Base-by-base conservation (phyloP, 371 early-diverging fungal genomes). In the Dentiscutata heterogama region DNA sequence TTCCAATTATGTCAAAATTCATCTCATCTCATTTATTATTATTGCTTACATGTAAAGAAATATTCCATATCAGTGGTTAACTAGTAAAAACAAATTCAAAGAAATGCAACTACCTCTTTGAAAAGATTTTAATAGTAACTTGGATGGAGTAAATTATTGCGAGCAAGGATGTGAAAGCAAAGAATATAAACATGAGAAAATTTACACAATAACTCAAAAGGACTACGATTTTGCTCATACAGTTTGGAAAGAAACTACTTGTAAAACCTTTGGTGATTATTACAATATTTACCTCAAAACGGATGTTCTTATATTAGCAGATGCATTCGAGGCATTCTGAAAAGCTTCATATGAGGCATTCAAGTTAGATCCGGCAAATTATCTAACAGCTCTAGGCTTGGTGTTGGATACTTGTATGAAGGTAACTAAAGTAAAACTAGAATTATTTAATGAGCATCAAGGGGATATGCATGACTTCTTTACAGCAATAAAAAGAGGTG, bases 361-460 rank as follows among this genome's bases (percentile, higher is more conserved):
- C 63, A 63, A 50, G 64, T 56, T 78, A 13, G 65, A 78, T 51
- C 64, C 51, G 7, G 78, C 78, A 25, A 78, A 78, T 64, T 78
- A 78, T 29, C 31, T 78, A 78, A 78, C 65, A 39, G 64, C 65
- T 27, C 78, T 51, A 31, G 63, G 16, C 0, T 58, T 64, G 11
- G 76, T 39, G 29, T 75, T 11, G 35, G 76, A 75, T 25, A 39
- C 42, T 3, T 31, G 39, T n/a, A 75, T 58, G 60, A 75, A 75
- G 51, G 64, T 78, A 27, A 78, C 64, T 25, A 78, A 78, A 51
- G 65, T 78, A 27, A 78, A 78, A 29, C 13, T 78, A 50, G 78
- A 78, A 65, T n/a, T 78, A 27, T 78, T 78, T 10, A n/a, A 78
- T 27, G 65, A 78, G 16, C 51, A 64, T 65, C 78, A 78, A 78